Evolutionary conservation across 2,329 filamentous ascomycete species (phyloP).

Genomic region (Emmonsiellopsis sp.): DNA sequence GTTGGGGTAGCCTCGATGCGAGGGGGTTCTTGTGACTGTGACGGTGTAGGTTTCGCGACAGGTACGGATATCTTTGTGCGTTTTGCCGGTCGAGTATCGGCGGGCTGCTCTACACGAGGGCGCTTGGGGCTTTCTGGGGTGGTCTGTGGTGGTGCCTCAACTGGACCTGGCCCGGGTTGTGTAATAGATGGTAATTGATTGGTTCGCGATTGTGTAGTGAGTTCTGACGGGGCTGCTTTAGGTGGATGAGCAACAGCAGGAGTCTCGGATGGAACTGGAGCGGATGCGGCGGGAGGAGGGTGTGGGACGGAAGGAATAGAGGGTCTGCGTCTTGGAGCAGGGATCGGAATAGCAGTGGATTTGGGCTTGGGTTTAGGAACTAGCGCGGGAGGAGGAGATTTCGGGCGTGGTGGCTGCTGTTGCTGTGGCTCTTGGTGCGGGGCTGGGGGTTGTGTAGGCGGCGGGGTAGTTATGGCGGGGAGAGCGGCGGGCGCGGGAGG

Average conservation of each 20-base stretch:
- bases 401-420: not conserved
- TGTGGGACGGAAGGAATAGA: constrained; percentile 9
- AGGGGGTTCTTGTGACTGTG: not conserved
- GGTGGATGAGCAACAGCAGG: constrained; percentile 6
- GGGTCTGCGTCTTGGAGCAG: constrained; percentile 19
- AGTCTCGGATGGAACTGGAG: constrained; percentile 1
- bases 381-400: constrained; percentile 1
- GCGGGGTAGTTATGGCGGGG: constrained; percentile 1
- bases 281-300: constrained; percentile 9
- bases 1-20: not conserved
- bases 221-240: not conserved
- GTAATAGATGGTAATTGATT: no score
- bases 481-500: not conserved
- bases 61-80: constrained; percentile 16
- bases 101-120: constrained; percentile 1
- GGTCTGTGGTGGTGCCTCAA: not conserved
- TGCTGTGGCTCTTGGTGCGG: not conserved
- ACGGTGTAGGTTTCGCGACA: not conserved
- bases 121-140: not conserved
- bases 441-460: not conserved
- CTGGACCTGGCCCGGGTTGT: no score
- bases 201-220: not conserved
- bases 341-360: constrained; percentile 18
- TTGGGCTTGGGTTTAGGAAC: not conserved
- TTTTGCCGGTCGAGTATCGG: constrained; percentile 20